Conservation (phyloP, 2,329 filamentous ascomycete genomes). For the Exophiala sp. region DNA sequence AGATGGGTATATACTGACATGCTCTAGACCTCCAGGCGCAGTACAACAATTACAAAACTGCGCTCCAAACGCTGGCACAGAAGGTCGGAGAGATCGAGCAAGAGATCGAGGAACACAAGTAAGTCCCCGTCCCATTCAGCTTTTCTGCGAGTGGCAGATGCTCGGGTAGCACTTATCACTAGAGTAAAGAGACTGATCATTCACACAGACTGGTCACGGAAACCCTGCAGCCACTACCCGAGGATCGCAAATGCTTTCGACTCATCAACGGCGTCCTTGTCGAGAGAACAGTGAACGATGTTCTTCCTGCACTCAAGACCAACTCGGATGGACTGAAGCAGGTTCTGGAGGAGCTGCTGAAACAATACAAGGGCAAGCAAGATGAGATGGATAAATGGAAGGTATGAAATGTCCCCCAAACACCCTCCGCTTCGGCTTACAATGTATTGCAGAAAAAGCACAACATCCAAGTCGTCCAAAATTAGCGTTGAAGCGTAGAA, state of each 20-base stretch:
- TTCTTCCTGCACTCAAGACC: conserved; percentile 84
- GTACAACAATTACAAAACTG: conserved; percentile 59
- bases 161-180: neutral
- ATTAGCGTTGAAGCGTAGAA: conserved; percentile 19
- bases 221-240: conserved; percentile 76
- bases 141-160: neutral
- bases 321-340: conserved; percentile 93
- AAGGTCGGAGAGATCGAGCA: conserved; percentile 98
- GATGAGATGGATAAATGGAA: conserved; percentile 98
- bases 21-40: conserved; percentile 47
- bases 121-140: conserved; percentile 36
- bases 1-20: conserved; percentile 1
- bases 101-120: conserved; percentile 98
- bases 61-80: conserved; percentile 84
- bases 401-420: conserved; percentile 52
- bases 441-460: conserved; percentile 43
- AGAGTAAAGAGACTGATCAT: neutral
- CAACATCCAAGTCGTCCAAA: conserved; percentile 49
- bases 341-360: conserved; percentile 88
- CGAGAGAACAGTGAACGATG: conserved; percentile 89
- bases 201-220: conserved; percentile 79
- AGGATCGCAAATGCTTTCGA: conserved; percentile 93
- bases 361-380: conserved; percentile 94
- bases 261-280: conserved; percentile 97
- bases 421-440: conserved; percentile 2